Evolutionary conservation across 768 basidiomycete species (phyloP).

Genomic region (Pisolithus orientalis): DNA sequence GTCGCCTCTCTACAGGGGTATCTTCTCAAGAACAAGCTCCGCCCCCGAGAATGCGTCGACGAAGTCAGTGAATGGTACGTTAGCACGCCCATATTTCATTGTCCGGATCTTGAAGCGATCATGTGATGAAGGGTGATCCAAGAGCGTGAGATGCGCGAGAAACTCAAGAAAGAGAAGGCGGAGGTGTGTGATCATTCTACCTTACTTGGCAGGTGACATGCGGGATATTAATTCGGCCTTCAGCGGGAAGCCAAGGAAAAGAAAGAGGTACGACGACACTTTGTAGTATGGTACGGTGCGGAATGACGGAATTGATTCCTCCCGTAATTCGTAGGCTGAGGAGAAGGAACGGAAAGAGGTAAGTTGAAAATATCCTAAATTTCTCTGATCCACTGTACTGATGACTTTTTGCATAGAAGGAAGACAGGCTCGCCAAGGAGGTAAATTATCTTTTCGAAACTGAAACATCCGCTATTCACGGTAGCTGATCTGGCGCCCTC

Average conservation of each 20-base stretch:
- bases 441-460: slow-evolving; percentile 26
- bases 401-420: slow-evolving; percentile 28
- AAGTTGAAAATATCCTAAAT: neutral
- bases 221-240: neutral
- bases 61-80: slow-evolving; percentile 69
- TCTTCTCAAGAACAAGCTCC: slow-evolving; percentile 82
- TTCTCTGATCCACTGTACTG: neutral
- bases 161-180: slow-evolving; percentile 75
- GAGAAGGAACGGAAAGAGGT: slow-evolving; percentile 63
- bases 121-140: slow-evolving; percentile 44
- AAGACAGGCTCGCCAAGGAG: slow-evolving; percentile 53
- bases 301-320: neutral
- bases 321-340: slow-evolving; percentile 36
- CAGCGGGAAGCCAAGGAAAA: slow-evolving; percentile 80
- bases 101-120: slow-evolving; percentile 5
- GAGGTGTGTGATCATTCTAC: slow-evolving; percentile 32
- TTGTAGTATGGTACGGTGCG: neutral
- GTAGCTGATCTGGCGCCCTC: slow-evolving; percentile 16
- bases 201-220: neutral
- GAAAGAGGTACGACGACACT: slow-evolving; percentile 42
- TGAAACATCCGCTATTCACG: neutral
- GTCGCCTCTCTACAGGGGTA: slow-evolving; percentile 84
- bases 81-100: slow-evolving; percentile 2
- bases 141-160: slow-evolving; percentile 80
- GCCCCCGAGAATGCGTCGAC: slow-evolving; percentile 79